phyloP scores from a whole-genome alignment of 2,329 filamentous ascomycete species.

The Fusarium protoensiforme region DNA sequence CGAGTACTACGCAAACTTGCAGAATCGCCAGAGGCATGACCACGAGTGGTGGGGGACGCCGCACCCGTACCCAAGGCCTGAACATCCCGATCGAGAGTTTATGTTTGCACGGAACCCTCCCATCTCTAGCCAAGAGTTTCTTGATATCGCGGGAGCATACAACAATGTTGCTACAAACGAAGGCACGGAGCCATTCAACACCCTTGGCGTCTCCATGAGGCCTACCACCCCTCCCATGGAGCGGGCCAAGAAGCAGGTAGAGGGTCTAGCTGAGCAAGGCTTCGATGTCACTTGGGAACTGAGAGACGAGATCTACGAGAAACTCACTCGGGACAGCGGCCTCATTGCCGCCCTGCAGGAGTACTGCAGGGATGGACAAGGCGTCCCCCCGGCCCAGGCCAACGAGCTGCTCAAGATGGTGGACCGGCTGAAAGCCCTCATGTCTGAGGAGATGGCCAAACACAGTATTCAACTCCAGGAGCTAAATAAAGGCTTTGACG shows the following conservation, averaged over 20 bases:
- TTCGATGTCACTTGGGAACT: neutral
- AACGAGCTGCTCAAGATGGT: slow-evolving; percentile 13
- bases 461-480: neutral
- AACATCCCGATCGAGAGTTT: slow-evolving; percentile 19
- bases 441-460: slow-evolving; percentile 4
- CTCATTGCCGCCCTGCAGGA: slow-evolving; percentile 19
- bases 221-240: slow-evolving; percentile 26
- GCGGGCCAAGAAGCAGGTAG: slow-evolving; percentile 10
- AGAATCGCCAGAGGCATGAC: neutral
- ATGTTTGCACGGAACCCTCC: slow-evolving; percentile 10
- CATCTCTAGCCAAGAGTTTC: slow-evolving; percentile 8
- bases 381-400: slow-evolving; percentile 19
- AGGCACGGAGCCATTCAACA: neutral
- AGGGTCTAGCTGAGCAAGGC: slow-evolving; percentile 10
- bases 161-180: neutral
- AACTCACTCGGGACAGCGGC: slow-evolving; percentile 13
- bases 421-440: slow-evolving; percentile 24
- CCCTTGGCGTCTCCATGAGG: slow-evolving; percentile 18
- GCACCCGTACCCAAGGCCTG: neutral
- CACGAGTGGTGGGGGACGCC: slow-evolving; percentile 11
- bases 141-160: neutral
- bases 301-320: slow-evolving; percentile 14
- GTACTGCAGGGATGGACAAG: neutral
- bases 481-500: neutral
- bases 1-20: neutral